phyloP scores from a whole-genome alignment of 495 filamentous ascomycete species.

The Achaetomiella virescens region DNA sequence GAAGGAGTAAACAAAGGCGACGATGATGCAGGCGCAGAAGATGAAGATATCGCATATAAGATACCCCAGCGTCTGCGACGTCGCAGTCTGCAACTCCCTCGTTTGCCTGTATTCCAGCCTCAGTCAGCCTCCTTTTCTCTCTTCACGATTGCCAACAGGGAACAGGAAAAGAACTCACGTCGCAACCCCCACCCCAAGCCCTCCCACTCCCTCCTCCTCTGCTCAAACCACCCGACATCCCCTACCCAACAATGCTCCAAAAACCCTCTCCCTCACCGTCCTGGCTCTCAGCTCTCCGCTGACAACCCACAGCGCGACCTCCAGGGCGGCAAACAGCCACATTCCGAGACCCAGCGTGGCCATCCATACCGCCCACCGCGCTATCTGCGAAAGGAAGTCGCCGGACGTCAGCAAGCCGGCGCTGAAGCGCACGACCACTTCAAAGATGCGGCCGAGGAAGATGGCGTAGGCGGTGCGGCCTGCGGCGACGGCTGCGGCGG shows the following conservation, averaged over 20 bases:
- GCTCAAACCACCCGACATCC: slow-evolving; percentile 81
- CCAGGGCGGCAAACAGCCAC: slow-evolving; percentile 60
- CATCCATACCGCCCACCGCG: slow-evolving; percentile 53
- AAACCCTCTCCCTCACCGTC: slow-evolving; percentile 56
- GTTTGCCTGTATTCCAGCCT: slow-evolving; percentile 52
- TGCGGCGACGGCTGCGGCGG: slow-evolving; percentile 56
- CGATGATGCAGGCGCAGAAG: slow-evolving; percentile 53
- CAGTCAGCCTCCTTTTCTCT: background rate
- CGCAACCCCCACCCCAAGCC: slow-evolving; percentile 64
- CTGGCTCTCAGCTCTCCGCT: slow-evolving; percentile 79
- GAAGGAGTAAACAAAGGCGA: slow-evolving; percentile 78
- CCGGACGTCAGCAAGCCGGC: slow-evolving; percentile 42
- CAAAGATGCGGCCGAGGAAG: slow-evolving; percentile 71
- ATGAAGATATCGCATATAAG: slow-evolving; percentile 56
- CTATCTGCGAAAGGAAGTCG: slow-evolving; percentile 50
- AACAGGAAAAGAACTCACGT: slow-evolving; percentile 48
- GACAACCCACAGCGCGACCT: slow-evolving; percentile 61
- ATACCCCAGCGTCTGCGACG: slow-evolving; percentile 71
- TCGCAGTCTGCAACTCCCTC: slow-evolving; percentile 73
- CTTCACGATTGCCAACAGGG: background rate
- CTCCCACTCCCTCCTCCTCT: slow-evolving; percentile 62
- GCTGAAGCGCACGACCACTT: slow-evolving; percentile 61
- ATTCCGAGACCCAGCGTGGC: slow-evolving; percentile 52
- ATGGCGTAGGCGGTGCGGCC: slow-evolving; percentile 60
- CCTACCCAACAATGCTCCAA: slow-evolving; percentile 55